Percentiles rank a stretch among this genome's conserved stretches.
Conservation (phyloP, 2,329 filamentous ascomycete species). For the Bipolaris sorokiniana region DNA sequence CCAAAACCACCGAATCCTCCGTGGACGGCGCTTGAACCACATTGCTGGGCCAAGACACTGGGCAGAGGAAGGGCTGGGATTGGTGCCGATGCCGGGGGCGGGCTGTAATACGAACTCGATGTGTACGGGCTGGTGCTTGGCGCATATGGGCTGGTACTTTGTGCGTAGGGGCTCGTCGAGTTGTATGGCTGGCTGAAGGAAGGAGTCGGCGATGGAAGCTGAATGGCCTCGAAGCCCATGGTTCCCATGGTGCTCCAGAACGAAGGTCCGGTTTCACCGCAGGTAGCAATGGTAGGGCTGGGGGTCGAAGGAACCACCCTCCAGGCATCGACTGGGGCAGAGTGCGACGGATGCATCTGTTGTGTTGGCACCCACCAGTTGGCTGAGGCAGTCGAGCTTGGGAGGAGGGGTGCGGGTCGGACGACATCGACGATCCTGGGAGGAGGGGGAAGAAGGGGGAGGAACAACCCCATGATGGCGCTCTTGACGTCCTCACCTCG, state of each 20-base stretch:
- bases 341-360: slow-evolving; percentile 66
- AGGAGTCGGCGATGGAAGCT: slow-evolving; percentile 77
- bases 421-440: slow-evolving; percentile 89
- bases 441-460: slow-evolving; percentile 82
- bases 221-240: slow-evolving; percentile 69
- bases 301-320: slow-evolving; percentile 89
- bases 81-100: slow-evolving; percentile 74
- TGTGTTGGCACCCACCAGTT: slow-evolving; percentile 78
- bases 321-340: slow-evolving; percentile 83
- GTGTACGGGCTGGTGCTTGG: slow-evolving; percentile 66
- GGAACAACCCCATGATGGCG: slow-evolving; percentile 82
- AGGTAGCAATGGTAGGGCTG: slow-evolving; percentile 70
- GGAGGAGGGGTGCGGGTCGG: slow-evolving; percentile 82
- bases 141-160: slow-evolving; percentile 50
- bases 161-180: slow-evolving; percentile 50
- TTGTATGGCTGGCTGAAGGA: slow-evolving; percentile 74
- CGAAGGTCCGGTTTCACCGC: slow-evolving; percentile 71
- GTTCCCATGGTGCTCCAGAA: slow-evolving; percentile 75
- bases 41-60: slow-evolving; percentile 83
- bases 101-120: slow-evolving; percentile 76
- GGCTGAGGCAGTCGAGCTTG: slow-evolving; percentile 75
- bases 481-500: slow-evolving; percentile 93
- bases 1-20: slow-evolving; percentile 77
- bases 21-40: slow-evolving; percentile 69
- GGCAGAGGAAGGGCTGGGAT: slow-evolving; percentile 81